phyloP scores from a whole-genome alignment of 139 green algal species.

The Chlamydomonas schloesseri region DNA sequence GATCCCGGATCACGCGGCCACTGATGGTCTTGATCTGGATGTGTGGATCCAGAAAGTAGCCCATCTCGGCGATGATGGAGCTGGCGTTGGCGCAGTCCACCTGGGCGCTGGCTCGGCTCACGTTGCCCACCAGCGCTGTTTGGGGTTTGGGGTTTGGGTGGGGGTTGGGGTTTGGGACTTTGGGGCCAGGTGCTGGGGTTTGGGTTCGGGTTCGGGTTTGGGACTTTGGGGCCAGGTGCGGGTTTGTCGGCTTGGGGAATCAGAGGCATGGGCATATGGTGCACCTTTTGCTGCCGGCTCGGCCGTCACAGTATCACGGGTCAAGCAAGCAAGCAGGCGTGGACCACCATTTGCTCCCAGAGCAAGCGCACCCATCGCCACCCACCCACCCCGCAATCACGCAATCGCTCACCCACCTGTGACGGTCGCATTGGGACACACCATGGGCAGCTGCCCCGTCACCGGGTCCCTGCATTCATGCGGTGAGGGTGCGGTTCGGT shows the following conservation, averaged over 20 bases:
- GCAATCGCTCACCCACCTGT: not conserved
- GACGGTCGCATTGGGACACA: not conserved
- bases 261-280: too few relatives aligned
- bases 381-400: not conserved
- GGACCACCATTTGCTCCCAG: too few relatives aligned
- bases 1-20: not conserved
- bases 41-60: conserved; percentile 1
- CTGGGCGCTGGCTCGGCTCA: not conserved
- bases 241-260: too few relatives aligned
- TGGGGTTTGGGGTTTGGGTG: not conserved
- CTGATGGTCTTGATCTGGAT: not conserved
- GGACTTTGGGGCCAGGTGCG: too few relatives aligned
- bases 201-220: too few relatives aligned
- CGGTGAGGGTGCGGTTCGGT: too few relatives aligned
- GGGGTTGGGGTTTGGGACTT: not conserved
- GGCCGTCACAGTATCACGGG: too few relatives aligned
- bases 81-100: conserved; percentile 33
- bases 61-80: not conserved
- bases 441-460: not conserved
- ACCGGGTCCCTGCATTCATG: not conserved
- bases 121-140: conserved; percentile 1
- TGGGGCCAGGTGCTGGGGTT: too few relatives aligned
- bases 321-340: too few relatives aligned
- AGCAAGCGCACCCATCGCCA: not conserved
- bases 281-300: too few relatives aligned